Base-by-base conservation (phyloP, 2,329 filamentous ascomycete species). In the Fusarium nisikadoi region DNA sequence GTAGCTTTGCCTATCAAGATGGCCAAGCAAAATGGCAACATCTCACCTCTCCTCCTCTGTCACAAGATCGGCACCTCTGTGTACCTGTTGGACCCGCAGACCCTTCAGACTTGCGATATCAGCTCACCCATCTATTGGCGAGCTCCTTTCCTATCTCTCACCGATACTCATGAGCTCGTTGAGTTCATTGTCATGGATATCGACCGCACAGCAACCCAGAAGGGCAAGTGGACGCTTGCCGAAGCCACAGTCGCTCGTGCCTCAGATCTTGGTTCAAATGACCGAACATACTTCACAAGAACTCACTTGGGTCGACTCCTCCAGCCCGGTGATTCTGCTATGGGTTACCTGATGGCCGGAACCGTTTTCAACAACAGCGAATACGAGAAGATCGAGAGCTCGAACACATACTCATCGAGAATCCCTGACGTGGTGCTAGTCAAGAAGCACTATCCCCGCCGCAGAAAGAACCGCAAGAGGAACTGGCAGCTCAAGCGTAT, bases 161-260 rank as follows among this genome's bases (percentile, higher is more conserved):
- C 95, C 4, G 95, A 98, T 73, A 90, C 94, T 5, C 90, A 91
- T 62, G 92, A 97, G 60, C 87, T 99, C 19, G 91, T 93, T 27
- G 96, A 99, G 81, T 99, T 98, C 78, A 91, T 98, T 65, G 87
- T 99, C 42, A 93, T 99, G 85, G 96, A 99, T 78, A 95, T 98
- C 68, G 96, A 99, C 80, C 91, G 91, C 2, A 86, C 92, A 1
- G 93, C 92, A 35, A 86, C 87, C 27, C 88, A 89, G 64, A 94
- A 93, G 76, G 96, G 96, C 60, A 93, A 93, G 75, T 97, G 92
- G 87, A 86, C 92, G 60, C 89, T 97, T 7, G 93, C 94, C 13
- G 96, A 99, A 83, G 94, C 91, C 11, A 97, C 94, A 2, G 91
- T 99, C 13, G 94, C 94, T 20, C 91, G 93, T 31, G 93, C 95